Conservation (phyloP, 768 basidiomycete species). For the Kwoniella bestiolae region DNA sequence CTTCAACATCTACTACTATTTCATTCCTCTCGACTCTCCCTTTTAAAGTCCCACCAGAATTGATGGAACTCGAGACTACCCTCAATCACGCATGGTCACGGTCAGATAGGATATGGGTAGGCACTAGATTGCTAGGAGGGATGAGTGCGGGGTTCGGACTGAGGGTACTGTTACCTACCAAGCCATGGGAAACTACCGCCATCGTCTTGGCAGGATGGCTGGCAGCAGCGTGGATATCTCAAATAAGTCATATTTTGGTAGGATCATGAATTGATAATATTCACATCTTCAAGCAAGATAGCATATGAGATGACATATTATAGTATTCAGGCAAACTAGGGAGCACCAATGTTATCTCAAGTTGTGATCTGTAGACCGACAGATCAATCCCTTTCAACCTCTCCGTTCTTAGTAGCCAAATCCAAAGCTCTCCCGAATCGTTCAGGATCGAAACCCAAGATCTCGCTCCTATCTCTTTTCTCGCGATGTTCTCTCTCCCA, state of each 20-base stretch:
- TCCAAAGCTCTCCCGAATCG: conserved; percentile 17
- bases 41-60: not conserved
- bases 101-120: conserved; percentile 45
- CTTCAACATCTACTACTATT: not conserved
- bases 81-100: conserved; percentile 21
- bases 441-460: conserved; percentile 20
- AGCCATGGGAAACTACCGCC: conserved; percentile 48
- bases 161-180: conserved; percentile 51
- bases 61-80: not conserved
- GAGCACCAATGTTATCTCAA: not conserved
- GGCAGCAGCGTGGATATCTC: conserved; percentile 24
- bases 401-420: conserved; percentile 9
- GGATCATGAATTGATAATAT: not conserved
- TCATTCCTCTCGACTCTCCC: conserved; percentile 3
- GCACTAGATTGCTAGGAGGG: conserved; percentile 51
- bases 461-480: not conserved
- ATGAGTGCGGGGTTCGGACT: conserved; percentile 56
- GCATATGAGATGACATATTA: too few relatives aligned
- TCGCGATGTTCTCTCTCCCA: conserved; percentile 3
- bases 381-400: not conserved
- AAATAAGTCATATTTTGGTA: too few relatives aligned
- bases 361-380: not conserved
- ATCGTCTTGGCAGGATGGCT: conserved; percentile 53
- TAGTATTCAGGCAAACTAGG: not conserved
- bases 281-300: not conserved